Evolutionary conservation across 2,329 filamentous ascomycete genomes (phyloP), one percentile per base, ranked within the genome.

Genomic region (Phaeophleospora eucalypticola): DNA sequence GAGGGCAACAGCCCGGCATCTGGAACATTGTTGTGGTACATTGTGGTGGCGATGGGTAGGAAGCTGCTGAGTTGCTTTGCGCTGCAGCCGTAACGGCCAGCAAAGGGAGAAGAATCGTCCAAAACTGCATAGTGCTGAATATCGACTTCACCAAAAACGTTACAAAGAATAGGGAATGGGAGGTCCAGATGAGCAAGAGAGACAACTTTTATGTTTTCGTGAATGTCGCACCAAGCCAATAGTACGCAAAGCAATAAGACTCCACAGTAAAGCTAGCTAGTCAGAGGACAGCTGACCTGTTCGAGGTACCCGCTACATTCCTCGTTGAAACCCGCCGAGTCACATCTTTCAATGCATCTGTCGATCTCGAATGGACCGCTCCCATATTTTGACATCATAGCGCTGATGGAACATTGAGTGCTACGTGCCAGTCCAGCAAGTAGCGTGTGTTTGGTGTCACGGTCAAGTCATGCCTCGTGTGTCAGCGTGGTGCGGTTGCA

Each of bases 291-390:
- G 8, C 36, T 38, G 15, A 15, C 15, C n/a, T 19, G 4, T 37
- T 12, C 18, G 19, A 12, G 8, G 6, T 24, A 14, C 37, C 7
- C 14, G 10, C 10, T 15, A 39, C 37, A 39, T 39, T 39, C 37
- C 37, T 39, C 37, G 37, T 20, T 39, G 37, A 39, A 39, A 39
- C 37, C 37, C 37, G 37, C 17, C 36, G 24, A 29, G 24, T 29
- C 7, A 29, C 6, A 29, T 29, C 24, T 12, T 7, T 29, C 24
- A 29, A 12, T 12, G 24, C 12, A 12, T 6, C 12, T 29, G 24
- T 12, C 24, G 6, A 7, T 12, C 7, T 7, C 6, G 24, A 12
- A 29, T 29, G 24, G 24, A 29, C 24, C 24, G 12, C 24, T 29
- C 24, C 24, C 24, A n/a, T 29, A 7, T 29, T 12, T 29, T 29